Base-by-base conservation (phyloP, 179 eudicot genomes). In the Patellifolia procumbens region DNA sequence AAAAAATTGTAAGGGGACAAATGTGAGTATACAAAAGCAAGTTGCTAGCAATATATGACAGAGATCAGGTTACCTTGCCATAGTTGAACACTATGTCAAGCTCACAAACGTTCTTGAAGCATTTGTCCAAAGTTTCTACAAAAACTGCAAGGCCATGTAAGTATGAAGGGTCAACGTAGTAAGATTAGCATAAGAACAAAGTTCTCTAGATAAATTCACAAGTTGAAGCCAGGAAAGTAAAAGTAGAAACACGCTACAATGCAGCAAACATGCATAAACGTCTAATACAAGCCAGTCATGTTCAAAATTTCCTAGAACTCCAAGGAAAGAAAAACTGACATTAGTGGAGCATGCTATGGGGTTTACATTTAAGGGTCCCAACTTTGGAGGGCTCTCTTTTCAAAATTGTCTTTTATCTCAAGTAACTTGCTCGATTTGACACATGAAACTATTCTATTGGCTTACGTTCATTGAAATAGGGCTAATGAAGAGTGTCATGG, bases 121-220 rank as follows among this genome's bases (percentile, higher is more conserved):
- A 94, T 83, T 87, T 92, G 89, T 94, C 97, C 93, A 94, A 70
- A 5, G 94, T 90, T 85, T 94, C 98, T 74, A 94, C 98, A 68
- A 92, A 94, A 81, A 91, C 98, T 94, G 94, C 28, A 65, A 82
- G 52, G 43, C 65, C 79, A 75, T 49, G 68, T 28, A 20, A 73
- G 73, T 61, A 48, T 11, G 48, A 72, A 16, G 31, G n/a, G 32
- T 63, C 46, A 78, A 46, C 34, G 59, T 26, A 49, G 69, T 15
- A 64, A 53, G 32, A 24, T 62, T 66, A 62, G 48, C 24, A 62
- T 32, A 29, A 37, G 20, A 78, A 24, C 32, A 11, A 52, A 17
- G 12, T 32, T n/a, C 12, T 29, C 59, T 8, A 45, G 26, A 58
- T 32, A 12, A 56, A 17, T 6, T 13, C 4, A 28, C 15, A 4